Percentiles rank a stretch among this genome's conserved stretches.
Evolutionary conservation across 805 yeast species (phyloP).

Genomic region (Candida bentonensis): DNA sequence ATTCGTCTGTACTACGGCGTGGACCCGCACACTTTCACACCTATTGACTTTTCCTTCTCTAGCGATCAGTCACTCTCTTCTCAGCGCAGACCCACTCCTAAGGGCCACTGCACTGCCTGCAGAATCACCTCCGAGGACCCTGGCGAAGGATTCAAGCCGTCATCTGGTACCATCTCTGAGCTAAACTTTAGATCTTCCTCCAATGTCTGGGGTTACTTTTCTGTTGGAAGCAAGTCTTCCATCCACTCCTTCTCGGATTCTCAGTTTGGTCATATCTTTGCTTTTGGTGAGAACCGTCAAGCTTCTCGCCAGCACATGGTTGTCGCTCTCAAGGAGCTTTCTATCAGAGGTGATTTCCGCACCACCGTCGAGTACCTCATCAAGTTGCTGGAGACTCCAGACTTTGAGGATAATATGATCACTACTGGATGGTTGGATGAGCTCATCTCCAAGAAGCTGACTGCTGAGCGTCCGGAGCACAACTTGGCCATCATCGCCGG

Average conservation of each 20-base stretch:
- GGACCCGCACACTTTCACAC: conserved; percentile 84
- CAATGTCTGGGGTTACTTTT: conserved; percentile 99
- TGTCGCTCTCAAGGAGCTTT: conserved; percentile 90
- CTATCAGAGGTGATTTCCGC: conserved; percentile 96
- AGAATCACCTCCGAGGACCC: conserved; percentile 99
- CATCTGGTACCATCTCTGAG: conserved; percentile 93
- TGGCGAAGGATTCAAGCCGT: conserved; percentile 97
- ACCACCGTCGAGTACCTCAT: conserved; percentile 96
- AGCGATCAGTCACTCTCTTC: conserved; percentile 54
- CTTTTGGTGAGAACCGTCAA: conserved; percentile 97
- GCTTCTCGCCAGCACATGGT: conserved; percentile 98
- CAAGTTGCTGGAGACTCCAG: conserved; percentile 90
- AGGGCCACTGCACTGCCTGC: conserved; percentile 98
- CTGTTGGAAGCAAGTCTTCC: conserved; percentile 91
- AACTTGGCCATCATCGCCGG: conserved; percentile 89
- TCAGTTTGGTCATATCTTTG: conserved; percentile 97
- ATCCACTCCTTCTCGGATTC: conserved; percentile 97
- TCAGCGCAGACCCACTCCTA: conserved; percentile 89
- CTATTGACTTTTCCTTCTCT: conserved; percentile 80
- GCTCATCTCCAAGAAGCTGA: conserved; percentile 79
- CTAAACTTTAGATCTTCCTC: conserved; percentile 93
- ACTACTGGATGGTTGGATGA: conserved; percentile 99
- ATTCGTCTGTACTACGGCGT: conserved; percentile 89
- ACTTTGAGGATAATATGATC: conserved; percentile 88
- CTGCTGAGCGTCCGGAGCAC: conserved; percentile 95